phyloP scores from a whole-genome alignment of 2,329 filamentous ascomycete species.

The Penicillium paneum region DNA sequence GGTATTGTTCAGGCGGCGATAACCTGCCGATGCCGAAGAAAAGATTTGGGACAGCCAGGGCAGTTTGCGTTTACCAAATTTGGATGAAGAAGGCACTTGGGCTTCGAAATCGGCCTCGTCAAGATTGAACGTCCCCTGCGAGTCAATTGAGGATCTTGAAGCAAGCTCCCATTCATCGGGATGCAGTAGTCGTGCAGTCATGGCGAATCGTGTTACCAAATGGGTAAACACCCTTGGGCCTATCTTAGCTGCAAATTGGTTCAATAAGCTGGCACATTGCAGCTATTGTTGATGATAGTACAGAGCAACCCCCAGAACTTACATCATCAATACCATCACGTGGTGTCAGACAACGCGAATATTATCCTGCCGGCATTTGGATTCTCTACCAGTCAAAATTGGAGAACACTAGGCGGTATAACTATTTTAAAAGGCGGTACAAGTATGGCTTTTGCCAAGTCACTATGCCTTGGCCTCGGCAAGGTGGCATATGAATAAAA shows the following conservation, averaged over 20 bases:
- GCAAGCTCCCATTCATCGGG: slow-evolving; percentile 44
- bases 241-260: slow-evolving; percentile 1
- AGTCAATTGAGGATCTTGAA: slow-evolving; percentile 40
- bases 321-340: slow-evolving; percentile 4
- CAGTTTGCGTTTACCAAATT: slow-evolving; percentile 20
- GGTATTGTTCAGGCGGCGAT: slow-evolving; percentile 29
- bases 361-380: no score
- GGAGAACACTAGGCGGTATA: no score
- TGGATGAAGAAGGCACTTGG: slow-evolving; percentile 29
- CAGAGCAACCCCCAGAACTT: background rate
- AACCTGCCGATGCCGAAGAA: slow-evolving; percentile 28
- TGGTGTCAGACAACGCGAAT: background rate
- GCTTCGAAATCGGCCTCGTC: slow-evolving; percentile 44
- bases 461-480: no score
- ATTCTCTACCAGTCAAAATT: no score
- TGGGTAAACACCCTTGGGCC: slow-evolving; percentile 13
- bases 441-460: no score
- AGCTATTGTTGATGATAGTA: background rate
- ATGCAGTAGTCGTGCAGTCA: slow-evolving; percentile 39
- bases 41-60: slow-evolving; percentile 32
- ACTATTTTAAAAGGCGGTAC: no score
- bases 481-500: background rate
- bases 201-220: slow-evolving; percentile 19
- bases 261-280: background rate
- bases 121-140: slow-evolving; percentile 41